phyloP scores from a whole-genome alignment of 176 grass and related monocot species.

The Paspalum vaginatum region DNA sequence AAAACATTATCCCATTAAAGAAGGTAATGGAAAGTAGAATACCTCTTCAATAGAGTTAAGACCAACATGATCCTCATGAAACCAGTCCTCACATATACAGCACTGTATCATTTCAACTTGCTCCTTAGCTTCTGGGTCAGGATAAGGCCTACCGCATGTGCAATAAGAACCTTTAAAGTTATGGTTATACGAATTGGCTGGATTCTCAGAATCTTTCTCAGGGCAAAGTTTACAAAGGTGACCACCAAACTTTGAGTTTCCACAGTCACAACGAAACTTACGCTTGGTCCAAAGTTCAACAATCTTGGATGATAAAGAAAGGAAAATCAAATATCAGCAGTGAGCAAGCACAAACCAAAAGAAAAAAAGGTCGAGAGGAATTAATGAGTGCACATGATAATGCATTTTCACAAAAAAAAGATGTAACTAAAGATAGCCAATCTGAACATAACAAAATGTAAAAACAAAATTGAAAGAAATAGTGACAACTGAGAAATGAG shows the following conservation, averaged over 20 bases:
- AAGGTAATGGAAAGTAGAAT: conserved; percentile 31
- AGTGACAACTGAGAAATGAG: background rate
- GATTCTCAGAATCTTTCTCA: conserved; percentile 79
- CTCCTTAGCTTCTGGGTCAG: conserved; percentile 86
- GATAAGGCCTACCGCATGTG: conserved; percentile 88
- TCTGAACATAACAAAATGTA: background rate
- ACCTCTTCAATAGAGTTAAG: conserved; percentile 79
- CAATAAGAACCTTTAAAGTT: conserved; percentile 97
- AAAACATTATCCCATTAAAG: conserved; percentile 21
- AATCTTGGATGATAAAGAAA: conserved; percentile 41
- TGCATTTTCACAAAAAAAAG: background rate
- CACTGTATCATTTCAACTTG: conserved; percentile 99
- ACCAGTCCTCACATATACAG: conserved; percentile 98
- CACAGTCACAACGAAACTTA: conserved; percentile 92
- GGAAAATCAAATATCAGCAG: conserved; percentile 9
- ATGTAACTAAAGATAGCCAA: conserved; percentile 5
- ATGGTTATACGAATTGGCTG: conserved; percentile 80
- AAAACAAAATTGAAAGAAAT: conserved; percentile 7
- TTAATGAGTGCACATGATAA: background rate
- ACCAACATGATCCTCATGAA: conserved; percentile 90
- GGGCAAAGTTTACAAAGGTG: conserved; percentile 78
- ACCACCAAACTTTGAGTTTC: conserved; percentile 84
- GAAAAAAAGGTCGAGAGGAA: background rate
- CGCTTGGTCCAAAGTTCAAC: conserved; percentile 98
- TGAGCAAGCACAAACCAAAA: background rate